Base-by-base conservation (phyloP, 169 alveolate genomes). In the Cryptosporidium sp. region DNA sequence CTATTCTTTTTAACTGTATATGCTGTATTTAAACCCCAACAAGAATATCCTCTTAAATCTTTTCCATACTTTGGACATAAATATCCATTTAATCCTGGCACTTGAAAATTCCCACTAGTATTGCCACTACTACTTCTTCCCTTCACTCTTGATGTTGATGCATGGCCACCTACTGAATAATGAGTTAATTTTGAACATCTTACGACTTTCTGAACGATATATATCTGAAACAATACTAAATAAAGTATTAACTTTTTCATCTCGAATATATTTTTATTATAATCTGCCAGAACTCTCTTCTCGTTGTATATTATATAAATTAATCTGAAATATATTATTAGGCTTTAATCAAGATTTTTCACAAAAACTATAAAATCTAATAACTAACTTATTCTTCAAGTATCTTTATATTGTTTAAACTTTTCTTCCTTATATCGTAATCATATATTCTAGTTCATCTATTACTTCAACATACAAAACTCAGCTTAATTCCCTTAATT, bases 1-100 rank as follows among this genome's bases (percentile, higher is more conserved):
- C 80, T 61, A 62, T 52, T 37, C n/a, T 80, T 80, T 35, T 80
- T 80, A 26, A 80, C 89, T 16, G 89, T 62, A 80, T 80, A 80
- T 33, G 89, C 89, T 6, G 89, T 80, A 48, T 80, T 80, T 29
- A 80, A 0, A 26, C 89, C 89, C n/a, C 9, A 80, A 50, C 89
- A 80, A 5, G 58, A 12, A 61, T 45, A 59, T 7, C 89, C 89
- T 35, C 52, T 59, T 16, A 43, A 12, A 31, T 80, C 89, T 18
- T 21, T 80, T 16, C 41, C 23, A 48, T 12, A 80, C 39, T 43
- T 35, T 48, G 89, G 89, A 23, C 89, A 80, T 3, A 48, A 18
- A 33, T 41, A 65, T n/a, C 68, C 89, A 18, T 31, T 70, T 43
- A 80, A 41, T 26, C 74, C 74, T 18, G 89, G 80, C 3, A 80